phyloP scores from a whole-genome alignment of 306 rosid genomes.

The Pyrus pyrifolia region DNA sequence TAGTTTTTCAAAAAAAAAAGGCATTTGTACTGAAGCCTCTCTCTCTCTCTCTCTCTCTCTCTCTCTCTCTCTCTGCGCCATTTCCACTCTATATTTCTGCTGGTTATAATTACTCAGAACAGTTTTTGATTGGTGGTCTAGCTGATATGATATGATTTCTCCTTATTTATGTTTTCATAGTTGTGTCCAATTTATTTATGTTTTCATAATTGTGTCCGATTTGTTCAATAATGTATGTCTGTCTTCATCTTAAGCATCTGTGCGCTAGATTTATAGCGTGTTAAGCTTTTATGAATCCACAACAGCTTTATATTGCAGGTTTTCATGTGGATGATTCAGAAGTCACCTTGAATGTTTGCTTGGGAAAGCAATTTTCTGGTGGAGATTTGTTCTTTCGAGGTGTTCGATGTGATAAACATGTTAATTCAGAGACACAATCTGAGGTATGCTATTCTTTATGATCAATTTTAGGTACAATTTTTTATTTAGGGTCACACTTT shows the following conservation, averaged over 20 bases:
- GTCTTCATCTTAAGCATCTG: background rate
- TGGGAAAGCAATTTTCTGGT: slow-evolving; percentile 78
- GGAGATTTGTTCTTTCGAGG: slow-evolving; percentile 92
- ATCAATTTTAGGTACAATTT: background rate
- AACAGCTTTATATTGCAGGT: slow-evolving; percentile 48
- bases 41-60: background rate
- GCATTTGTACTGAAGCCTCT: background rate
- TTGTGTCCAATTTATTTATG: background rate
- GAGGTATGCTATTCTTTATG: slow-evolving; percentile 44
- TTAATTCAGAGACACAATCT: slow-evolving; percentile 48
- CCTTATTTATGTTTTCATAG: background rate
- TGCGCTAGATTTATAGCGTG: background rate
- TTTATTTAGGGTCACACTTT: background rate
- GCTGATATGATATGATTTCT: slow-evolving; percentile 1
- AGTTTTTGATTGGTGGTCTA: slow-evolving; percentile 12
- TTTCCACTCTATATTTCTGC: background rate
- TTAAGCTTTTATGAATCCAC: slow-evolving; percentile 20
- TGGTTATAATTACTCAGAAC: background rate
- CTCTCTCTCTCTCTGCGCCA: too few relatives aligned
- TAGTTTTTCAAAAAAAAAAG: background rate
- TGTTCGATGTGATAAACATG: slow-evolving; percentile 86
- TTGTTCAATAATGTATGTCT: background rate
- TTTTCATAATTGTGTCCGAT: background rate
- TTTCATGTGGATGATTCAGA: slow-evolving; percentile 95
- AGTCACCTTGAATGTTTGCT: slow-evolving; percentile 87